A percentile compares a stretch with the other conserved stretches of the same genome.
These are phyloP conservation scores for Endocalyx cinctus DNA, from an alignment of 2,329 filamentous ascomycete genomes.

Conservation along the genomic window DNA sequence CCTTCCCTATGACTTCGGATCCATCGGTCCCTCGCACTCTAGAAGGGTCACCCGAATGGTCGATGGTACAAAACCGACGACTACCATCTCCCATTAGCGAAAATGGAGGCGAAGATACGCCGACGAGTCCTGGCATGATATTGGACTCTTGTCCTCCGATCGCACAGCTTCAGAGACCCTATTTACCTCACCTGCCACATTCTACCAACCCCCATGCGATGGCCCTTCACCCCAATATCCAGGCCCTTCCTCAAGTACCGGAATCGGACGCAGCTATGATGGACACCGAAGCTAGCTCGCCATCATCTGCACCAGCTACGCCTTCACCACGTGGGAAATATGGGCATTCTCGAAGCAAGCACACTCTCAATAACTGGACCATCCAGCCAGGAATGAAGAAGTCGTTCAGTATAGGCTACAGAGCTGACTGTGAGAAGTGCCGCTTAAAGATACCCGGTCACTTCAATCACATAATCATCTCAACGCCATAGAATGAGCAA, in stretches of 20 bases:
- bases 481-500: slow-evolving; percentile 40
- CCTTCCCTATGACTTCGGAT: slow-evolving; percentile 33
- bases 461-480: slow-evolving; percentile 74
- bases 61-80: slow-evolving; percentile 46
- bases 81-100: slow-evolving; percentile 59
- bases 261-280: slow-evolving; percentile 28
- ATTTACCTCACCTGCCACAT: slow-evolving; percentile 30
- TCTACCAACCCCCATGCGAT: slow-evolving; percentile 30
- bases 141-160: slow-evolving; percentile 25
- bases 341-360: slow-evolving; percentile 54
- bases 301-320: slow-evolving; percentile 29
- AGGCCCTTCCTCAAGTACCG: slow-evolving; percentile 16
- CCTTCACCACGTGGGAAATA: slow-evolving; percentile 46
- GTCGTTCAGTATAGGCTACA: slow-evolving; percentile 73
- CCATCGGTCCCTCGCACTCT: slow-evolving; percentile 46
- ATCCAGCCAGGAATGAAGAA: slow-evolving; percentile 61
- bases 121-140: slow-evolving; percentile 34
- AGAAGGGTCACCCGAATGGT: slow-evolving; percentile 43
- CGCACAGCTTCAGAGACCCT: slow-evolving; percentile 28
- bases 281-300: slow-evolving; percentile 27
- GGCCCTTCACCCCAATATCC: slow-evolving; percentile 33
- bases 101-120: slow-evolving; percentile 41
- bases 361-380: slow-evolving; percentile 58
- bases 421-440: slow-evolving; percentile 75
- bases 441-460: slow-evolving; percentile 70